phyloP scores from a whole-genome alignment of 1,284 basidiomycete genomes.

The Malassezia obtusa region DNA sequence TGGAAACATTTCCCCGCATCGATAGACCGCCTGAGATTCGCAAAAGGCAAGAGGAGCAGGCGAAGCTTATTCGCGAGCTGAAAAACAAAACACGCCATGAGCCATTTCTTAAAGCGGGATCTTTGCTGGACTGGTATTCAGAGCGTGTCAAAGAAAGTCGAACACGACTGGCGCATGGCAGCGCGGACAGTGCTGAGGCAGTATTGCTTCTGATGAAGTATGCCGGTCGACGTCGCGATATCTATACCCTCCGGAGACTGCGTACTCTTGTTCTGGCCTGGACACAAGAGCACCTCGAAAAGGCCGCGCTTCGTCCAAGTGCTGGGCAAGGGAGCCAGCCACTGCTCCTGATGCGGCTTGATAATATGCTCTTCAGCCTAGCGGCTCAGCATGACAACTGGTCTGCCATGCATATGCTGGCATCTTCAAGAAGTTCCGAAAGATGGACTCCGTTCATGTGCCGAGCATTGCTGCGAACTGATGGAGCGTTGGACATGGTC shows the following conservation, averaged over 20 bases:
- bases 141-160: constrained; percentile 15
- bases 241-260: constrained; percentile 2
- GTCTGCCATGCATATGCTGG: constrained; percentile 3
- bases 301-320: neutral
- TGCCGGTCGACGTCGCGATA: constrained; percentile 6
- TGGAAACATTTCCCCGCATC: too few species aligned
- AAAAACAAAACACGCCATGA: neutral
- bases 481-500: constrained; percentile 4
- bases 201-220: neutral
- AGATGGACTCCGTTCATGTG: constrained; percentile 15
- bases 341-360: neutral
- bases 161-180: neutral
- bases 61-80: neutral
- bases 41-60: neutral
- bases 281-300: neutral
- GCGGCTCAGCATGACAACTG: constrained; percentile 11
- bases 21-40: too few species aligned
- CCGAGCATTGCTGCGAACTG: constrained; percentile 7
- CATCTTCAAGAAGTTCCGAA: neutral
- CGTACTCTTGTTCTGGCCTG: neutral
- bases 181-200: constrained; percentile 4
- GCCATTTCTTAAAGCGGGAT: neutral
- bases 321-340: neutral
- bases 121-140: constrained; percentile 6
- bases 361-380: constrained; percentile 9